Conservation (phyloP, 129 eudicot species). For the Artemisia argyi region DNA sequence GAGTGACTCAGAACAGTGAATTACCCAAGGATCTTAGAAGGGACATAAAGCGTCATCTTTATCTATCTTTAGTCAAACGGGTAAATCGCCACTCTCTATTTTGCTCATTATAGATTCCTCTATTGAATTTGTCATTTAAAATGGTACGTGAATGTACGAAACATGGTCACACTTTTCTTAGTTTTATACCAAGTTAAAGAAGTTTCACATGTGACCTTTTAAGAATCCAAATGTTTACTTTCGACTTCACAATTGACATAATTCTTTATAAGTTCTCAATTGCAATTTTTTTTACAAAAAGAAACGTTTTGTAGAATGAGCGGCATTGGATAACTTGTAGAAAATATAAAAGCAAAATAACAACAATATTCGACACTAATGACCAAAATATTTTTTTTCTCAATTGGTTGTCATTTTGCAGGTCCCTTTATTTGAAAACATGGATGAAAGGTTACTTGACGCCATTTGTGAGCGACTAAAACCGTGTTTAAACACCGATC, state of each 20-base stretch:
- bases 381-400: background rate
- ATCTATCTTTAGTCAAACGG: slow-evolving; percentile 67
- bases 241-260: background rate
- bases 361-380: background rate
- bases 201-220: too few relatives aligned
- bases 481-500: too few relatives aligned
- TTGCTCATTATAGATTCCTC: too few relatives aligned
- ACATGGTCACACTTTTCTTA: too few relatives aligned
- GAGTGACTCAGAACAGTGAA: slow-evolving; percentile 23
- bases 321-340: background rate
- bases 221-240: too few relatives aligned
- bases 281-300: background rate
- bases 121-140: too few relatives aligned
- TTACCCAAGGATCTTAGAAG: slow-evolving; percentile 60
- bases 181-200: too few relatives aligned
- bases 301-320: background rate
- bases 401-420: background rate
- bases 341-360: background rate
- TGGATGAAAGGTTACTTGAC: too few relatives aligned
- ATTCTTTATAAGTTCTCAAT: background rate
- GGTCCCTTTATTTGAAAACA: too few relatives aligned
- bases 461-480: too few relatives aligned
- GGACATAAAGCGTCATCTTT: slow-evolving; percentile 76
- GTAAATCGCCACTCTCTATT: slow-evolving; percentile 17
- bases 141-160: too few relatives aligned